Evolutionary conservation across 2,329 filamentous ascomycete species (phyloP), one percentile per base, ranked within the genome.

Genomic region (Ceratocystis cubensis): DNA sequence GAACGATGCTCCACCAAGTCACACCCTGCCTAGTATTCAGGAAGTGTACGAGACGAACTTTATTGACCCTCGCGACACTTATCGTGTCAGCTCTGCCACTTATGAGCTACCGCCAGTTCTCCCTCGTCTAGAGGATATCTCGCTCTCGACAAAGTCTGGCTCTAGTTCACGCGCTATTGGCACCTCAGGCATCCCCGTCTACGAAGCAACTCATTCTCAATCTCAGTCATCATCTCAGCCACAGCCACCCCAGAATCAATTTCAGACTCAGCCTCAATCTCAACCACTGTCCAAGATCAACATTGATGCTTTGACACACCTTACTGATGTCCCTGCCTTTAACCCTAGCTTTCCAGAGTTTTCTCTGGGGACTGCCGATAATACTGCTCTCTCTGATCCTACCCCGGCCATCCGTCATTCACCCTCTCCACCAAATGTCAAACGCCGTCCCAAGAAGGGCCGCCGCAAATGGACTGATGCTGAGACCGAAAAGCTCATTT

Each of bases 381-480:
- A 10, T 7, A 33, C n/a, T 30, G 4, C 53, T 17, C 17, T 25
- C 53, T 59, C 53, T n/a, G 28, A 59, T 30, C 53, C 28, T 4
- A 30, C 5, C 53, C 2, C 28, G 28, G n/a, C 22, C 53, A 22
- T 25, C 15, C 28, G 28, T 10, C 63, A 41, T 30, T 56, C 33
- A 13, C 25, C 13, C 25, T 65, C 63, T n/a, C 48, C 63, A 22
- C 33, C 44, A 28, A 62, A 61, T 22, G 33, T 28, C 25, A 82
- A 82, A 71, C 78, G 82, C 70, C 79, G 81, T 53, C 80, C 81
- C 10, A 79, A 80, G 5, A 85, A 84, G 70, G 80, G 82, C 1
- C 78, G 84, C 67, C 78, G 81, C 64, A 86, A 85, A 70, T 87
- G 84, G 84, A 82, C 83, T 0, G 83, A 87, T 69, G 80, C 84